These are phyloP conservation scores for Ceratopteris richardii DNA, from an alignment of 75 land plant genomes.

Conservation along the genomic window DNA sequence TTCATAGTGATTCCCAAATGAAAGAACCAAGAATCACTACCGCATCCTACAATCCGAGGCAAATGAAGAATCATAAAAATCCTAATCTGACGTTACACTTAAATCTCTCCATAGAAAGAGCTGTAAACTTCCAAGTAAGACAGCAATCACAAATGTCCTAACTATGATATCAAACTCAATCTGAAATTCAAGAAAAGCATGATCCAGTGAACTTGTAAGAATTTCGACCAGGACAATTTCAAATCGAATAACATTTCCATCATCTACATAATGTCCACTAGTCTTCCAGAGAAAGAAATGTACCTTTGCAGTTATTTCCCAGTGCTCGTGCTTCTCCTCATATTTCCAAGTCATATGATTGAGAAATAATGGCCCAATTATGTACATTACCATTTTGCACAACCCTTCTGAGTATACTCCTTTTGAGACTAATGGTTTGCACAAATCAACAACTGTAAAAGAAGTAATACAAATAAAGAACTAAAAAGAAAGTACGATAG, in stretches of 20 bases:
- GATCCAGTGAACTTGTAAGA: too few species aligned
- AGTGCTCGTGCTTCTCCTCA: constrained; percentile 53
- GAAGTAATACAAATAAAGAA: constrained; percentile 8
- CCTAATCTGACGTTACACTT: neutral
- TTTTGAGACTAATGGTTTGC: constrained; percentile 41
- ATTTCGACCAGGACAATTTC: too few species aligned
- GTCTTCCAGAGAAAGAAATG: too few species aligned
- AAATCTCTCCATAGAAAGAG: neutral
- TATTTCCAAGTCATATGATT: constrained; percentile 87
- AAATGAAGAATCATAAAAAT: too few species aligned
- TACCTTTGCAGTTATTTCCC: constrained; percentile 85
- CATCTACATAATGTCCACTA: too few species aligned
- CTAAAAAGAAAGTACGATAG: too few species aligned
- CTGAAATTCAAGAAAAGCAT: too few species aligned
- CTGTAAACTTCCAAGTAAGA: neutral
- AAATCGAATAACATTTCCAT: too few species aligned
- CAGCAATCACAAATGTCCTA: neutral
- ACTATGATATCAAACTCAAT: too few species aligned
- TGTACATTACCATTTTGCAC: constrained; percentile 41
- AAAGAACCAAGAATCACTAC: too few species aligned
- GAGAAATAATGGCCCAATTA: constrained; percentile 60
- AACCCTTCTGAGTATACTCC: constrained; percentile 49
- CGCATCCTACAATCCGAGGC: too few species aligned
- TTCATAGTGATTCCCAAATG: too few species aligned
- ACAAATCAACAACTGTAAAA: constrained; percentile 70